Evolutionary conservation across 73 alveolate genomes (phyloP).

Genomic region (Paramecium caudatum): DNA sequence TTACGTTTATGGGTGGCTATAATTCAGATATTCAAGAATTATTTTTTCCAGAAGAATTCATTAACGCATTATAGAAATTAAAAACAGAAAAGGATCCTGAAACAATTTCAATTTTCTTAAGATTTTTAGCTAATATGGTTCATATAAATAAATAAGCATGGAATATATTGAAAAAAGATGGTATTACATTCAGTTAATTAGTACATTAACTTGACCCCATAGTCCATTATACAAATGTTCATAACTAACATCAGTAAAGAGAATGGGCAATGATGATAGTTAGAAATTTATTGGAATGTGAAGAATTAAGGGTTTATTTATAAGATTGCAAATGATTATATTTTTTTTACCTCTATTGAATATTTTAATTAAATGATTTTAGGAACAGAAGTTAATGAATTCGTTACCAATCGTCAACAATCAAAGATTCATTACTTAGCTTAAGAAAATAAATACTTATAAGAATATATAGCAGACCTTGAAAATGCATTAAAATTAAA

Average conservation of each 20-base stretch:
- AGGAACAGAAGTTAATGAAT: conserved; percentile 78
- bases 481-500: conserved; percentile 72
- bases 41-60: not conserved
- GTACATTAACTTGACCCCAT: not conserved
- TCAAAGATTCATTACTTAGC: conserved; percentile 70
- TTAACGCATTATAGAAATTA: too few relatives aligned
- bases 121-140: conserved; percentile 8
- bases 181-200: not conserved
- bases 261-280: not conserved
- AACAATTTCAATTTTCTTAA: not conserved
- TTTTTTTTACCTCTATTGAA: not conserved
- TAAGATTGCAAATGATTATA: not conserved
- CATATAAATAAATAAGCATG: not conserved
- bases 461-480: conserved; percentile 71
- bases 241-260: not conserved
- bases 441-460: conserved; percentile 61
- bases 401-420: conserved; percentile 71
- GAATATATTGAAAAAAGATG: conserved; percentile 5
- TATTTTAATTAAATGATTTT: conserved; percentile 57
- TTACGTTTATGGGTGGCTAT: conserved; percentile 35
- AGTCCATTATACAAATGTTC: not conserved
- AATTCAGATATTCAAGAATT: not conserved
- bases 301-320: not conserved
- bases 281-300: conserved; percentile 8
- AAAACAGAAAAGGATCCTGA: not conserved